Evolutionary conservation across 225 moss, liverwort and hornwort genomes (phyloP), one percentile per base, ranked within the genome.

Genomic region (Bryoerythrophyllum caledonicum): DNA sequence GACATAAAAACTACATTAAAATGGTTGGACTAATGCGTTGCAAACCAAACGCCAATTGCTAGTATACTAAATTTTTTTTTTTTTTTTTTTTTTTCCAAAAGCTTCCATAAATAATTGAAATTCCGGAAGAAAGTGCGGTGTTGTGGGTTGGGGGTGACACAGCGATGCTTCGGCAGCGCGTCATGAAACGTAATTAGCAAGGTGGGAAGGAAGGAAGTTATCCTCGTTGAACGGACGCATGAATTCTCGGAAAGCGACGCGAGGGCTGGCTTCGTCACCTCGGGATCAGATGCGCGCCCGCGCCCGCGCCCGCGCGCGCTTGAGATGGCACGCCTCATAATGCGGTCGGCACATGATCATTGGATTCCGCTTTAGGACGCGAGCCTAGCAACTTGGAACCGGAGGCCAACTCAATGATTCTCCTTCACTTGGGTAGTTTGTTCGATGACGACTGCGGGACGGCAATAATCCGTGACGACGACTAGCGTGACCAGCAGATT

Each of bases 261-360:
- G 35, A 54, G 34, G 63, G 4, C 15, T 1, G 9, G 10, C 2
- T 10, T 37, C 7, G 6, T 6, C 6, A 37, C 23, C 44, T 14
- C 11, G 26, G 26, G 26, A 51, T 35, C 9, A 23, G 12, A 21
- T 38, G 52, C 4, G 10, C 34, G 53, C 30, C 32, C 32, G n/a
- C n/a, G n/a, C n/a, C n/a, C n/a, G n/a, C n/a, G n/a, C n/a, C n/a
- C n/a, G n/a, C n/a, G n/a, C n/a, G n/a, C n/a, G 12, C 37, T 63
- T 63, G 28, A 59, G 27, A 20, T n/a, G 40, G 40, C 16, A 8
- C 3, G 8, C 4, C 57, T 56, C 30, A 26, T n/a, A 48, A 48
- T 61, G 15, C 61, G 32, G 61, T 60, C 54, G 68, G 53, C 23
- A 37, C 11, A 59, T 48, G 4, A 61, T 73, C 73, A 73, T 73